Conservation (phyloP, 2,329 filamentous ascomycete genomes). For the Magnaporthiopsis poae region DNA sequence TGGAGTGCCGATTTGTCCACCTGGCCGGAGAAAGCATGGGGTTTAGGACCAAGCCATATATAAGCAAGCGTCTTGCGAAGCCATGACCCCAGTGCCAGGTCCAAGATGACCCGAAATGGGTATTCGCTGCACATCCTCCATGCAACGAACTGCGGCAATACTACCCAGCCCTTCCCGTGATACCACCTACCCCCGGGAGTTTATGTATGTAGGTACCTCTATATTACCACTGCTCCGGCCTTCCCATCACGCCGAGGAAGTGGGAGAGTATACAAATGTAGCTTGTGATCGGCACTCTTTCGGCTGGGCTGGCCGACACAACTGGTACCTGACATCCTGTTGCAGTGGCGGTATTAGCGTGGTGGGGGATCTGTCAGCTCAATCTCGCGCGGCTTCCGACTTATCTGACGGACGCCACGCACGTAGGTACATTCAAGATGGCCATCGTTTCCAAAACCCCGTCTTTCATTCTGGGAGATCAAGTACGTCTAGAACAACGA, state of each 20-base stretch:
- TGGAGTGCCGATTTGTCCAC: background rate
- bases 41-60: background rate
- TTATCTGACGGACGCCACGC: too few relatives aligned
- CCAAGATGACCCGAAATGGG: background rate
- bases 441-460: too few relatives aligned
- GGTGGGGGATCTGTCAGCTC: too few relatives aligned
- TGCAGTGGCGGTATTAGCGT: too few relatives aligned
- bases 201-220: background rate
- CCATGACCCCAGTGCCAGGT: background rate
- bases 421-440: too few relatives aligned
- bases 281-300: background rate
- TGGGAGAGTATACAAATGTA: background rate
- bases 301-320: too few relatives aligned
- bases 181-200: background rate
- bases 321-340: background rate
- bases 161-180: background rate
- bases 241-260: background rate
- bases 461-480: too few relatives aligned
- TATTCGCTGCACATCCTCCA: background rate
- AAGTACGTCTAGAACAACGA: too few relatives aligned
- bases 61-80: background rate
- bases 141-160: background rate
- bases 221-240: background rate
- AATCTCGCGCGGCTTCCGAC: too few relatives aligned
- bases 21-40: background rate